These are phyloP conservation scores for Fusarium anthophilum DNA, from an alignment of 2,329 filamentous ascomycete genomes.

Conservation along the genomic window DNA sequence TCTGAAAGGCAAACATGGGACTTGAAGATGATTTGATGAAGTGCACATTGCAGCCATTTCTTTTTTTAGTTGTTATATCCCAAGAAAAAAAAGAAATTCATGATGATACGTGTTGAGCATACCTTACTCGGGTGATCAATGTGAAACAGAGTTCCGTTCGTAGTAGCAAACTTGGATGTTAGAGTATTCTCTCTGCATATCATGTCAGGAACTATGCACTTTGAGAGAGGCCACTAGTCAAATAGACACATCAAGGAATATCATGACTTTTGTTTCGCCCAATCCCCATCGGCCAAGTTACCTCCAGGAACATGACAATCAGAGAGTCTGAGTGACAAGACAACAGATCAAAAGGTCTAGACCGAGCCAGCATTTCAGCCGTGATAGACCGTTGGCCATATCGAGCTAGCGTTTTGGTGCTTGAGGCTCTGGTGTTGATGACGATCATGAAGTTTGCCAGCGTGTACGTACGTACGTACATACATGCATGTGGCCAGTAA, in stretches of 20 bases:
- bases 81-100: slow-evolving; percentile 24
- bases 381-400: slow-evolving; percentile 4
- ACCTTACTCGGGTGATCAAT: not conserved
- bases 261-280: not conserved
- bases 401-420: slow-evolving; percentile 15
- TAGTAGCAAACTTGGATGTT: not conserved
- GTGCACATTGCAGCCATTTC: slow-evolving; percentile 31
- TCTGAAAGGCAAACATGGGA: not conserved
- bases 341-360: slow-evolving; percentile 7
- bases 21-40: slow-evolving; percentile 27
- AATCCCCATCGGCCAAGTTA: not conserved
- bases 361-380: not conserved
- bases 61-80: slow-evolving; percentile 36
- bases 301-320: slow-evolving; percentile 10
- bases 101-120: slow-evolving; percentile 8
- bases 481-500: not conserved
- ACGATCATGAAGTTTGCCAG: slow-evolving; percentile 33
- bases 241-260: not conserved
- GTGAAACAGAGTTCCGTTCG: not conserved
- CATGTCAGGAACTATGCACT: not conserved
- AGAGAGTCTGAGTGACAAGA: not conserved
- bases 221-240: not conserved
- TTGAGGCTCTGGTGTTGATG: slow-evolving; percentile 34
- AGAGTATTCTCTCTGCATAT: not conserved
- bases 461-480: not conserved